Conservation (phyloP, 495 filamentous ascomycete genomes). For the Hyaloscypha variabilis region DNA sequence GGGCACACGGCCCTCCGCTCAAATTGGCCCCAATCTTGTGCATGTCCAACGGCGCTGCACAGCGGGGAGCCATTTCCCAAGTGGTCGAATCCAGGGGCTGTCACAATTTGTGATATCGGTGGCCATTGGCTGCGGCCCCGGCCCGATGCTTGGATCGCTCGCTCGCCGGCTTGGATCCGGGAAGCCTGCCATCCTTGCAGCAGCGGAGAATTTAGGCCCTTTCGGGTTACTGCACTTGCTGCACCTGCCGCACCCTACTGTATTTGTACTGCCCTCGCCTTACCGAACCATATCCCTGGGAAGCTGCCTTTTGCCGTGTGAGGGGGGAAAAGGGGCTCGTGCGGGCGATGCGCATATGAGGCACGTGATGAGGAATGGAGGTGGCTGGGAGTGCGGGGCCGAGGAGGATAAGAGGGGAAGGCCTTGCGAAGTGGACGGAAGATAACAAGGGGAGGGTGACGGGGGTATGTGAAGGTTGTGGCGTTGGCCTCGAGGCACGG, state of each 20-base stretch:
- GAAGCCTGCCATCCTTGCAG: not conserved
- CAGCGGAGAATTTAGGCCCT: not conserved
- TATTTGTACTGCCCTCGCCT: too few species aligned
- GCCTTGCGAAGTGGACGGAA: not conserved
- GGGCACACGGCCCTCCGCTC: not conserved
- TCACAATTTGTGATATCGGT: not conserved
- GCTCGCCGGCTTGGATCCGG: not conserved
- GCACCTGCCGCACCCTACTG: too few species aligned
- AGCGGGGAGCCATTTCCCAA: not conserved
- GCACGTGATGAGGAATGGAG: not conserved
- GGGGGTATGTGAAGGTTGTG: too few species aligned
- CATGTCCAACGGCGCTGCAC: not conserved
- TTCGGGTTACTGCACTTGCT: not conserved
- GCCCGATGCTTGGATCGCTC: not conserved
- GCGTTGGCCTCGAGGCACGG: not conserved
- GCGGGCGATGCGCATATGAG: not conserved
- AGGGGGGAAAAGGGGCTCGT: not conserved
- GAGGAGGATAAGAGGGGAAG: not conserved
- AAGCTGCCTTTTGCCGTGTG: not conserved
- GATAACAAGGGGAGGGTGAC: not conserved
- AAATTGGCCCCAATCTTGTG: not conserved
- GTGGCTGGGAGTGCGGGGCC: not conserved
- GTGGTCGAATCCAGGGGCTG: not conserved
- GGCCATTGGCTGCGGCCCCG: not conserved
- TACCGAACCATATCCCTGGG: not conserved